Conservation (phyloP, 2,329 filamentous ascomycete genomes). For the Alternaria ventricosa region DNA sequence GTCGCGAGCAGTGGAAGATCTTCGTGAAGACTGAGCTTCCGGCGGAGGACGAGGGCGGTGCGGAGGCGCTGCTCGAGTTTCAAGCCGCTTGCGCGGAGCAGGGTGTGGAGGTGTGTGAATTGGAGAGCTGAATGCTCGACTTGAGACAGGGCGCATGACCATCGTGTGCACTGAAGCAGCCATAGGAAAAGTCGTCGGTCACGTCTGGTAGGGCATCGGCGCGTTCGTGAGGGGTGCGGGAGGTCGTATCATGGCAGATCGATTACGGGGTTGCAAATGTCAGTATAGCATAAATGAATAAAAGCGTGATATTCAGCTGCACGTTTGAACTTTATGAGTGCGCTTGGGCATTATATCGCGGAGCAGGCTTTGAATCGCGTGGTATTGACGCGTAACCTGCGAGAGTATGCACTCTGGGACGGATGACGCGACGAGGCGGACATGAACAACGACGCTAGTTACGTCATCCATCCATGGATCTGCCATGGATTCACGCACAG, state of each 20-base stretch:
- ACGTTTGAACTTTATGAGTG: background rate
- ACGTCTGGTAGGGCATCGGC: background rate
- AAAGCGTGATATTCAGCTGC: background rate
- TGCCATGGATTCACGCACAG: background rate
- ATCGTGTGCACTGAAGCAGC: background rate
- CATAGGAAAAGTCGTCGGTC: background rate
- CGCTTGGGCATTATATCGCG: background rate
- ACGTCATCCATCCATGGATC: background rate
- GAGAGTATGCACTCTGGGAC: background rate
- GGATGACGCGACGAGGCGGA: background rate
- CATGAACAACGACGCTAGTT: background rate
- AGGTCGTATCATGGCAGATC: background rate
- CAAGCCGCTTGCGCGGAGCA: background rate
- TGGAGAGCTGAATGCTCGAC: background rate
- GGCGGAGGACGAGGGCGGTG: background rate
- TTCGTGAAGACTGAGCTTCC: background rate
- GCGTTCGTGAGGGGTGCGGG: background rate
- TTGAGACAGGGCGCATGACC: background rate
- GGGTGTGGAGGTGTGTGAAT: background rate
- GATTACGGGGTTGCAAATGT: background rate
- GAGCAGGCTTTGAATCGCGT: background rate
- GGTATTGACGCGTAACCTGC: background rate
- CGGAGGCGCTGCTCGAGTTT: background rate
- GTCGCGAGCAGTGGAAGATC: constrained; percentile 5
- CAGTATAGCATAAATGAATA: background rate